Evolutionary conservation across 2,329 filamentous ascomycete species (phyloP), one percentile per base, ranked within the genome.

Genomic region (Penicillium sp.): DNA sequence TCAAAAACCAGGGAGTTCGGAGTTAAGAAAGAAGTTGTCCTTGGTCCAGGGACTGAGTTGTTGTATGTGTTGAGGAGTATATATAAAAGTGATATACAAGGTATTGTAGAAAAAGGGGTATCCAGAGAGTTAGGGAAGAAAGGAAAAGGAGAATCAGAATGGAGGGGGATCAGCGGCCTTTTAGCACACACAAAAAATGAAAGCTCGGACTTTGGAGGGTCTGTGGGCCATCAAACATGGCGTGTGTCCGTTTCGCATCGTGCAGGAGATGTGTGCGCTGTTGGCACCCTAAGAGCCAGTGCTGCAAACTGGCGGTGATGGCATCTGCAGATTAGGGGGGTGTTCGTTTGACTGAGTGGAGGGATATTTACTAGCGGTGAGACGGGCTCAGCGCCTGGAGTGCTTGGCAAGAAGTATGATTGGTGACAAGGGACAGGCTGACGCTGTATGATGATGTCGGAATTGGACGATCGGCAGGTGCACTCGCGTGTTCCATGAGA

Each of bases 381-480:
- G 65, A 64, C 65, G 33, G 50, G 53, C 42, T 47, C 56, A 39
- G 58, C 58, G 58, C 55, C 49, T 60, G 43, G 29, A 25, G 29
- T 45, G 36, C 65, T 67, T 67, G 65, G 64, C 64, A 39, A 41
- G 13, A 35, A 31, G 53, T 29, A 60, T 64, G 55, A 67, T 67
- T 67, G 65, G 65, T 49, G 53, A 41, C 2, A 12, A 7, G n/a
- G 13, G 6, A n/a, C 49, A 41, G 51, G 64, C 62, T 66, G 63
- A 67, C 48, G 53, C 59, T 67, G 59, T 61, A 62, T 41, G 59
- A 66, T 64, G 62, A 66, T 65, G 62, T 62, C 63, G 54, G 29
- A 31, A 60, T 63, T 57, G 55, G 49, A 61, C 54, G 65, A 67
- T 67, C 65, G 60, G 58, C 63, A 66, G 58, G 39, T 60, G 36